Conservation (phyloP, 495 filamentous ascomycete genomes). For the Hypomontagnella submonticulosa region DNA sequence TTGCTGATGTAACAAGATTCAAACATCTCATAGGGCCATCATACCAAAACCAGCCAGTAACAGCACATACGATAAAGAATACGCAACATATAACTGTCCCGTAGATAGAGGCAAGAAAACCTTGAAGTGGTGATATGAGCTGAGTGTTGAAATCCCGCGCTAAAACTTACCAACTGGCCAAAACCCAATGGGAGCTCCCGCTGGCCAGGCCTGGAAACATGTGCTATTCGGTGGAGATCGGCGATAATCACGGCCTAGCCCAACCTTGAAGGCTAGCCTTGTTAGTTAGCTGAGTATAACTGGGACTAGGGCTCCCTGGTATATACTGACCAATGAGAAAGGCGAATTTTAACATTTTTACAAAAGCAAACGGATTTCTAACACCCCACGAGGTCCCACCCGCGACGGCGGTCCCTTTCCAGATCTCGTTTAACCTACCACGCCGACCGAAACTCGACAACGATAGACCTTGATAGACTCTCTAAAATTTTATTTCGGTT, state of each 20-base stretch:
- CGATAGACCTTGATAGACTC: neutral
- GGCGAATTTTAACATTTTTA: conserved; percentile 17
- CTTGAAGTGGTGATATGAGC: neutral
- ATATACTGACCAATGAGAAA: conserved; percentile 25
- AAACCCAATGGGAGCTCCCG: conserved; percentile 41
- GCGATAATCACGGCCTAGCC: conserved; percentile 32
- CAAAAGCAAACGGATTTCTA: conserved; percentile 26
- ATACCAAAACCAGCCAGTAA: too few relatives aligned
- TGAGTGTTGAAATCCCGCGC: conserved; percentile 12
- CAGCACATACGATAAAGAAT: too few relatives aligned
- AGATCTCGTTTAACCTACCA: conserved; percentile 40
- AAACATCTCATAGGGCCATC: too few relatives aligned
- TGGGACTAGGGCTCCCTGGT: conserved; percentile 2
- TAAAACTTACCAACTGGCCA: conserved; percentile 20
- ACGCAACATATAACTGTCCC: too few relatives aligned
- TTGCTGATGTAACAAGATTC: too few relatives aligned
- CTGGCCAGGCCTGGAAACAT: conserved; percentile 38
- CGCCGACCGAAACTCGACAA: conserved; percentile 16
- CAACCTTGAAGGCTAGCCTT: conserved; percentile 36
- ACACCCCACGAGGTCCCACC: conserved; percentile 33
- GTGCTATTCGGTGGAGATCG: conserved; percentile 32
- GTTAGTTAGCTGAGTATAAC: conserved; percentile 35
- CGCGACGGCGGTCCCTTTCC: conserved; percentile 30
- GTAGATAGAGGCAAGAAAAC: neutral
- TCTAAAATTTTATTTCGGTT: conserved; percentile 6